Conservation (phyloP, 208 protist species). For the Trichomonas tenax region DNA sequence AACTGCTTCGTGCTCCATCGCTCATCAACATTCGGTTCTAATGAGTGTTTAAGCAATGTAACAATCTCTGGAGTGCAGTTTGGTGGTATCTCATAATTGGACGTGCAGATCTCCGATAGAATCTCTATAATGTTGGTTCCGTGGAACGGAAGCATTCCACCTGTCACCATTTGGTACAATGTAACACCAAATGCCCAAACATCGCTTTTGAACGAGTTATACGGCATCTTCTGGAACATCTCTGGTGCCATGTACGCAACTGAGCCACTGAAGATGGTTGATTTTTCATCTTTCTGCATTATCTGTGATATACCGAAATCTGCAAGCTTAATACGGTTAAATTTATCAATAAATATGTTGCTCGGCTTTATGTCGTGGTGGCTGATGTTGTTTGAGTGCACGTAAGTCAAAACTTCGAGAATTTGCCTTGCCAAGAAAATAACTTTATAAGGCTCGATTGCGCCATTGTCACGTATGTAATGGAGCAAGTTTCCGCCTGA, state of each 20-base stretch:
- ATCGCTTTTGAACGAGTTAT: neutral
- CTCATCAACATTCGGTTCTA: neutral
- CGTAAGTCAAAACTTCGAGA: neutral
- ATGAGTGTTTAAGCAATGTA: neutral
- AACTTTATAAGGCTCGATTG: neutral
- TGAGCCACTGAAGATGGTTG: neutral
- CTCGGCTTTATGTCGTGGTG: neutral
- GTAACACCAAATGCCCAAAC: neutral
- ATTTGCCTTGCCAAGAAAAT: neutral
- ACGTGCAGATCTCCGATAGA: neutral
- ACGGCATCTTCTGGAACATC: neutral
- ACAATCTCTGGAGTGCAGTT: neutral
- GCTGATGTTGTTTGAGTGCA: neutral
- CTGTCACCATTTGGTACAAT: slow-evolving; percentile 3
- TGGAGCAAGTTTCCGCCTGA: neutral
- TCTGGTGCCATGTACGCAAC: neutral
- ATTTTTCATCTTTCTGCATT: neutral
- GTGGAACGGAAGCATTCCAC: neutral
- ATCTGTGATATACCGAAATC: neutral
- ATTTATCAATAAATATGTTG: neutral
- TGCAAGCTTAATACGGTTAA: neutral
- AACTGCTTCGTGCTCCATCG: neutral
- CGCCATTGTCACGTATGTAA: neutral
- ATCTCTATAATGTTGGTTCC: slow-evolving; percentile 20
- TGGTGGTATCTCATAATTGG: neutral